Percentiles rank a stretch among this genome's conserved stretches.
phyloP scores from a whole-genome alignment of 23 red algal species.

The Gracilariopsis chorda region DNA sequence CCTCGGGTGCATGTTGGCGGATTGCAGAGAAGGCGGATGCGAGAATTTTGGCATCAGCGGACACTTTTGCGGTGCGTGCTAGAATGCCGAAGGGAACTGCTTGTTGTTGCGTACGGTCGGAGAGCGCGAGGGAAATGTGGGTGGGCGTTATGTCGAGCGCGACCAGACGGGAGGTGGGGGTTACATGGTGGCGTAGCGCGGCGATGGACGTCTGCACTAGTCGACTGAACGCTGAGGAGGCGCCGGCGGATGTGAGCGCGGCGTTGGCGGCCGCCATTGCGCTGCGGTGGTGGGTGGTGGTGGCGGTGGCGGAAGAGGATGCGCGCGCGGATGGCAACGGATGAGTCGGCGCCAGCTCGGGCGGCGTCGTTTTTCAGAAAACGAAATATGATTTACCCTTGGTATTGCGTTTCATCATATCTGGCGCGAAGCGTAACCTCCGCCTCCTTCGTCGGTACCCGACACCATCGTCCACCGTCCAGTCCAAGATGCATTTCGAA shows the following conservation, averaged over 20 bases:
- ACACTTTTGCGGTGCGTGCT: background rate
- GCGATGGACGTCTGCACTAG: background rate
- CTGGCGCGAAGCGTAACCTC: no score
- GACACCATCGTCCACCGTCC: no score
- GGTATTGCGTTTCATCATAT: no score
- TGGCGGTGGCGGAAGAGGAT: background rate
- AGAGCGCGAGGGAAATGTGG: conserved; percentile 56
- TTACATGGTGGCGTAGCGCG: conserved; percentile 5
- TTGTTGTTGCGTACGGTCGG: background rate
- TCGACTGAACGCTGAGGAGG: background rate
- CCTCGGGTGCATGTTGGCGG: no score
- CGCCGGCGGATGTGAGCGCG: background rate
- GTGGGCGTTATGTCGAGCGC: conserved; percentile 57
- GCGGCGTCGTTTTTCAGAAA: no score
- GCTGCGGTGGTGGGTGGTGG: background rate
- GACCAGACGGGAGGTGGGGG: conserved; percentile 17
- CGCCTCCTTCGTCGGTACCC: no score
- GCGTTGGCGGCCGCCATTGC: conserved; percentile 9
- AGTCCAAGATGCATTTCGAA: no score
- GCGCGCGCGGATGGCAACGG: background rate
- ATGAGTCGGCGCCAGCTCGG: no score
- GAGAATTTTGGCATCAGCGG: conserved; percentile 45
- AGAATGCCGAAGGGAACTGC: conserved; percentile 65
- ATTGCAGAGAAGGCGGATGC: conserved; percentile 17
- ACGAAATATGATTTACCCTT: no score